A percentile compares a stretch with the other conserved stretches of the same genome.
phyloP scores from a whole-genome alignment of 202 grass and related monocot genomes.

The Eragrostis tef region DNA sequence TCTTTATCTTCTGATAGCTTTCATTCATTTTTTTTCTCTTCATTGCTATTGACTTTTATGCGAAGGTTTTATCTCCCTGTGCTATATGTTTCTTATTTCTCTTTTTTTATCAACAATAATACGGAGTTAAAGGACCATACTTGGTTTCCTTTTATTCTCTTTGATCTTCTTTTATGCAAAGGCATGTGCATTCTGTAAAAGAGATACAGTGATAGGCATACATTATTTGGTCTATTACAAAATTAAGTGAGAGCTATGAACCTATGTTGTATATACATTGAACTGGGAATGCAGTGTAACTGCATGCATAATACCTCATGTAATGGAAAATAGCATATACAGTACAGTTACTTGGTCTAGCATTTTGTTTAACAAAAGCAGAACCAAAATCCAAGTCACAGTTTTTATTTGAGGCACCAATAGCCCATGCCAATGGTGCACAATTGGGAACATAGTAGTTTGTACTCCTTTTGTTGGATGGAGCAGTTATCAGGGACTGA shows the following conservation, averaged over 20 bases:
- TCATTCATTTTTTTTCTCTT: slow-evolving; percentile 23
- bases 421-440: slow-evolving; percentile 15
- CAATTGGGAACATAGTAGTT: slow-evolving; percentile 17
- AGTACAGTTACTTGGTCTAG: slow-evolving; percentile 26
- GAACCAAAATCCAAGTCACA: neutral
- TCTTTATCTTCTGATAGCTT: slow-evolving; percentile 36
- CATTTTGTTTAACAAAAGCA: slow-evolving; percentile 27
- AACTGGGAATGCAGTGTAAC: slow-evolving; percentile 15
- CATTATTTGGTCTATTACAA: slow-evolving; percentile 4
- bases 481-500: slow-evolving; percentile 13
- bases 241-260: neutral
- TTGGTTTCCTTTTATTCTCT: slow-evolving; percentile 38
- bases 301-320: slow-evolving; percentile 36
- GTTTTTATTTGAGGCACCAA: slow-evolving; percentile 42
- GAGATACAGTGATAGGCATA: neutral
- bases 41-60: slow-evolving; percentile 25
- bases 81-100: slow-evolving; percentile 2
- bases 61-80: neutral
- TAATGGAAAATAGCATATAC: slow-evolving; percentile 29
- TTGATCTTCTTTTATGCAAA: slow-evolving; percentile 31
- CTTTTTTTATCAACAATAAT: slow-evolving; percentile 20
- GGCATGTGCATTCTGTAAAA: slow-evolving; percentile 10
- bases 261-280: slow-evolving; percentile 12
- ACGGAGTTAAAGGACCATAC: slow-evolving; percentile 6
- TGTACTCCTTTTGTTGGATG: slow-evolving; percentile 28